Percentiles rank a stretch among this genome's conserved stretches.
phyloP scores from a whole-genome alignment of 495 filamentous ascomycete species.

The Lasiosphaeria hispida region DNA sequence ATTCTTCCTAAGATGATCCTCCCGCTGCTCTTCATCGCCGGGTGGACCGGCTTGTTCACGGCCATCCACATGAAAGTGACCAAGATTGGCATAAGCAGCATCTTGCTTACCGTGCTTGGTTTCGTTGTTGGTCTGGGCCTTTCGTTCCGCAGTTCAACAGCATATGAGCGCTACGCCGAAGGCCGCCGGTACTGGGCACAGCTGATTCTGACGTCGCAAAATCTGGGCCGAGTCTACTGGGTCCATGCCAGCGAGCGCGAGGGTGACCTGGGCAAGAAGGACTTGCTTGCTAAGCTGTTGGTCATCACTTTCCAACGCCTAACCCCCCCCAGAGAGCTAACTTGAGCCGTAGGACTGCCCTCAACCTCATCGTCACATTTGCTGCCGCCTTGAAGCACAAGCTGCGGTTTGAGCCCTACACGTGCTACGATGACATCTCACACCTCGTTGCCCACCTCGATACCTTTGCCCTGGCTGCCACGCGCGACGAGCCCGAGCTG shows the following conservation, averaged over 20 bases:
- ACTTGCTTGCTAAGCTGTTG: constrained; percentile 68
- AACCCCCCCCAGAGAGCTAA: constrained; percentile 13
- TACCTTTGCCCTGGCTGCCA: constrained; percentile 69
- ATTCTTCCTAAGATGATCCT: constrained; percentile 79
- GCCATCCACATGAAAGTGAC: constrained; percentile 41
- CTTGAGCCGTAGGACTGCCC: constrained; percentile 52
- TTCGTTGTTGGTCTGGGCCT: constrained; percentile 84
- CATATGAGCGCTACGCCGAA: constrained; percentile 80
- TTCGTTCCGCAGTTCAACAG: constrained; percentile 79
- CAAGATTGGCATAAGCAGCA: constrained; percentile 60
- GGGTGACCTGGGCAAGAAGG: constrained; percentile 59
- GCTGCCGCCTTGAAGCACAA: constrained; percentile 76
- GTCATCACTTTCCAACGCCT: constrained; percentile 8
- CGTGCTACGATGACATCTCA: constrained; percentile 66
- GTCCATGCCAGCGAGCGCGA: constrained; percentile 66
- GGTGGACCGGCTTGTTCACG: constrained; percentile 70
- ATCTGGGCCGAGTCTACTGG: constrained; percentile 77
- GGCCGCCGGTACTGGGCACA: constrained; percentile 76
- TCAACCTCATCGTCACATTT: constrained; percentile 81
- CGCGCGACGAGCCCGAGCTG: constrained; percentile 47
- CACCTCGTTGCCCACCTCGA: constrained; percentile 59
- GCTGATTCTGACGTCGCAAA: constrained; percentile 67
- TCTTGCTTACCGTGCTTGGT: constrained; percentile 81
- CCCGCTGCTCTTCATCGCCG: constrained; percentile 63
- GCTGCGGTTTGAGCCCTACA: constrained; percentile 84